A percentile compares a stretch with the other conserved stretches of the same genome.
Conservation (phyloP, 2,329 filamentous ascomycete species). For the Cadophora gregata region DNA sequence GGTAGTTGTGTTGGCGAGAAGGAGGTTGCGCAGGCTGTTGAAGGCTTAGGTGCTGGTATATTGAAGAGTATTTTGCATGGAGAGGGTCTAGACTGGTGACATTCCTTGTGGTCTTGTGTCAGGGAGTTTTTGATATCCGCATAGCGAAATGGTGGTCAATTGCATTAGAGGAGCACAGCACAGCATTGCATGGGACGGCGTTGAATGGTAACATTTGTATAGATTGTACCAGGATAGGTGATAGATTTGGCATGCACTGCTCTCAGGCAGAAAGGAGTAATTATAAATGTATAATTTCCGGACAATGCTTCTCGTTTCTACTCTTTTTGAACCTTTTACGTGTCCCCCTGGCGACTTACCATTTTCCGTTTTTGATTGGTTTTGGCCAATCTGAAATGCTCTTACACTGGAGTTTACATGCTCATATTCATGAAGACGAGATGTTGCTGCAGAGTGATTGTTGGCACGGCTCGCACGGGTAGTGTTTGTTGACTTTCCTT, state of each 20-base stretch:
- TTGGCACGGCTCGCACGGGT: too few relatives aligned
- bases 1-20: conserved; percentile 81
- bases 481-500: too few relatives aligned
- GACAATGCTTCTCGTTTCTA: too few relatives aligned
- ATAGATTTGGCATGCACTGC: not conserved
- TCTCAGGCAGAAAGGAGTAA: not conserved
- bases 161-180: conserved; percentile 19
- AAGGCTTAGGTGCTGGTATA: conserved; percentile 66
- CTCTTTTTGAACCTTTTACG: too few relatives aligned
- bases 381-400: too few relatives aligned
- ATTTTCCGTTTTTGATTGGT: too few relatives aligned
- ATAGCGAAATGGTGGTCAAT: conserved; percentile 32
- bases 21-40: conserved; percentile 75
- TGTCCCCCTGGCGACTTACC: too few relatives aligned
- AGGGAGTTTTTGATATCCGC: conserved; percentile 21
- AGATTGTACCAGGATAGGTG: not conserved
- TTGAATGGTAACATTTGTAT: conserved; percentile 14
- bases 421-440: too few relatives aligned
- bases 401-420: too few relatives aligned
- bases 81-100: conserved; percentile 42
- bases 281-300: conserved; percentile 17
- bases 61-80: conserved; percentile 65
- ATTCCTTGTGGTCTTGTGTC: conserved; percentile 1
- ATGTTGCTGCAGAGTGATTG: too few relatives aligned
- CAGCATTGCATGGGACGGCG: conserved; percentile 7